Percentiles rank a stretch among this genome's conserved stretches.
These are phyloP conservation scores for Zymoseptoria passerinii DNA, from an alignment of 2,329 filamentous ascomycete species.

Conservation along the genomic window DNA sequence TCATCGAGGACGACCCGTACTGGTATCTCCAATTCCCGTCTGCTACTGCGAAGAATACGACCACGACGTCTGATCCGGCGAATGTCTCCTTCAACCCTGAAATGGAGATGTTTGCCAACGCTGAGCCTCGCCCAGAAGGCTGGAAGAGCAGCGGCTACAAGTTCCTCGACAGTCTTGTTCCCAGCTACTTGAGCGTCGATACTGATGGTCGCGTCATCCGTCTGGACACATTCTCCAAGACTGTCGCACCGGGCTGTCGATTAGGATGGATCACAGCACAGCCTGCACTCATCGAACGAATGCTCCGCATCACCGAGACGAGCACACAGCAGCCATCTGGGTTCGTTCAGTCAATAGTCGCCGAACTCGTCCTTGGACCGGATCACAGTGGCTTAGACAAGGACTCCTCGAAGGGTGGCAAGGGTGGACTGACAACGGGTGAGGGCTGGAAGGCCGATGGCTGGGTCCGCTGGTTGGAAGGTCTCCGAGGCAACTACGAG, in stretches of 20 bases:
- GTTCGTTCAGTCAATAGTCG: conserved; percentile 78
- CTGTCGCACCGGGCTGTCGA: conserved; percentile 78
- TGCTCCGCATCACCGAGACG: conserved; percentile 65
- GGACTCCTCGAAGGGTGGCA: conserved; percentile 23
- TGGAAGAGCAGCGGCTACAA: conserved; percentile 56
- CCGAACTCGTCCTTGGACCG: conserved; percentile 66
- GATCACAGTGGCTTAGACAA: conserved; percentile 46
- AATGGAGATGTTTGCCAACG: conserved; percentile 32
- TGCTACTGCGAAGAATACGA: conserved; percentile 40
- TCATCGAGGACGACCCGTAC: conserved; percentile 91
- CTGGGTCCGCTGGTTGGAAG: conserved; percentile 86
- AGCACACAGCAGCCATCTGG: conserved; percentile 78
- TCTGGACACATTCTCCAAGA: conserved; percentile 91
- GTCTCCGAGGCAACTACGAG: conserved; percentile 76
- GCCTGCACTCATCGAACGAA: conserved; percentile 65
- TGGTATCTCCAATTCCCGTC: conserved; percentile 89
- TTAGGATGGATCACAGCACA: conserved; percentile 87
- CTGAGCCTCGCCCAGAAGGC: conserved; percentile 41
- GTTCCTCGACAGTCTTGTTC: conserved; percentile 75
- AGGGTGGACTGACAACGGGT: conserved; percentile 43
- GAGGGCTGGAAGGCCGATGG: conserved; percentile 70
- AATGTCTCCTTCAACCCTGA: conserved; percentile 25
- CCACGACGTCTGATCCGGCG: conserved; percentile 19
- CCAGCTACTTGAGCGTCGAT: conserved; percentile 75
- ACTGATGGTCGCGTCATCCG: conserved; percentile 79